These are phyloP conservation scores for Aspergillus tubingensis DNA, from an alignment of 2,329 filamentous ascomycete genomes.

Conservation along the genomic window DNA sequence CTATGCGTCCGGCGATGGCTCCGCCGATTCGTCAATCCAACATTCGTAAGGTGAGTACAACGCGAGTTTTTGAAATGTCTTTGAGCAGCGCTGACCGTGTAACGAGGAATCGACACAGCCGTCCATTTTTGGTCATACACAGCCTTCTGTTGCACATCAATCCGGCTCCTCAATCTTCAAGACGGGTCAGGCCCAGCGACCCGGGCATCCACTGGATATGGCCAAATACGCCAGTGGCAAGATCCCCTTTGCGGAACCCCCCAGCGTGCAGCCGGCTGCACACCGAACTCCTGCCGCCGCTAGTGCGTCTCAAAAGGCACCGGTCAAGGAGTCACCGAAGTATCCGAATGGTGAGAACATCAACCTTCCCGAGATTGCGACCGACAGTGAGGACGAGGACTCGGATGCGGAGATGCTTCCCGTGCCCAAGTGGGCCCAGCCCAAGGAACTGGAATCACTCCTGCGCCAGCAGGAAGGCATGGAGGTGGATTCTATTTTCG, in stretches of 20 bases:
- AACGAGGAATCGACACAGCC: slow-evolving; percentile 38
- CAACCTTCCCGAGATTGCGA: slow-evolving; percentile 90
- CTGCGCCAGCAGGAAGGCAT: slow-evolving; percentile 77
- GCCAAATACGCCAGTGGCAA: slow-evolving; percentile 84
- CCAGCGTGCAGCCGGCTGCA: slow-evolving; percentile 50
- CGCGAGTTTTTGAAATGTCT: background rate
- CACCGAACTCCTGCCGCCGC: slow-evolving; percentile 71
- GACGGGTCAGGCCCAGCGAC: slow-evolving; percentile 58
- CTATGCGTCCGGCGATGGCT: slow-evolving; percentile 70
- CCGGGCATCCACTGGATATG: slow-evolving; percentile 75
- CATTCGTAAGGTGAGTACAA: slow-evolving; percentile 55
- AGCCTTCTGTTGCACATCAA: slow-evolving; percentile 36
- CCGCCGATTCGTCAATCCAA: slow-evolving; percentile 82
- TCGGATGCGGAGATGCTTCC: slow-evolving; percentile 62
- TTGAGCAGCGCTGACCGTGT: slow-evolving; percentile 1
- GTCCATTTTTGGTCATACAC: slow-evolving; percentile 43
- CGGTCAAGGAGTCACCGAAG: slow-evolving; percentile 70
- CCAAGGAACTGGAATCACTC: slow-evolving; percentile 74
- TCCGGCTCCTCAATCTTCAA: slow-evolving; percentile 39
- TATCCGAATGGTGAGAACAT: slow-evolving; percentile 90
- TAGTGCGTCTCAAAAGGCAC: slow-evolving; percentile 38
- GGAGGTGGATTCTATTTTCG: slow-evolving; percentile 82
- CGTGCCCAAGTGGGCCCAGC: slow-evolving; percentile 84
- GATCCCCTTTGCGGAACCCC: slow-evolving; percentile 80
- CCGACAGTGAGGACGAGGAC: slow-evolving; percentile 88